phyloP scores from a whole-genome alignment of 306 rosid species.

The Fragaria nilgerrensis region DNA sequence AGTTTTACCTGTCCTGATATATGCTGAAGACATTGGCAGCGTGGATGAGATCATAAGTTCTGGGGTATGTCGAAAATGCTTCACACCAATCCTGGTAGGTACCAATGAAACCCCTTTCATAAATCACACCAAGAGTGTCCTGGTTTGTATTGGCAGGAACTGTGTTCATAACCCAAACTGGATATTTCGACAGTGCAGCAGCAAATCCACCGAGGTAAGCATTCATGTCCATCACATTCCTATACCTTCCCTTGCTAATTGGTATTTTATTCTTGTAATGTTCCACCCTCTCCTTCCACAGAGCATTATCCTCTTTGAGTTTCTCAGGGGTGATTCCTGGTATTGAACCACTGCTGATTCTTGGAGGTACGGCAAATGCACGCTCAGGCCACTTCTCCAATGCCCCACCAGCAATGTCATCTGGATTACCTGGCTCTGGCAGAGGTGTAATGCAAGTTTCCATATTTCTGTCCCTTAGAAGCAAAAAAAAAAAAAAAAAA shows the following conservation, averaged over 20 bases:
- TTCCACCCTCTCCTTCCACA: conserved; percentile 67
- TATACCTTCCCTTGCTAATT: conserved; percentile 54
- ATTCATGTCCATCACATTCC: conserved; percentile 92
- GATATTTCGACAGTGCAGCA: conserved; percentile 56
- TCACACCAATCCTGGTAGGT: conserved; percentile 95
- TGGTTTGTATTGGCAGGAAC: conserved; percentile 64
- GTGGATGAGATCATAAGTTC: conserved; percentile 93
- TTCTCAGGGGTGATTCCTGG: conserved; percentile 53
- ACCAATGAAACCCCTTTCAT: conserved; percentile 85
- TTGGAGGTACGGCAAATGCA: conserved; percentile 70
- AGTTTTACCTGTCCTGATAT: conserved; percentile 77
- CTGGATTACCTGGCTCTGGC: conserved; percentile 53
- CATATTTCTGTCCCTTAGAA: conserved; percentile 63
- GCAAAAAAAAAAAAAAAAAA: not conserved
- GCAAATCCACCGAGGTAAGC: conserved; percentile 90
- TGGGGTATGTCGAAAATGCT: conserved; percentile 91
- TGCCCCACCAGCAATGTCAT: conserved; percentile 70
- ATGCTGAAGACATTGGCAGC: conserved; percentile 71
- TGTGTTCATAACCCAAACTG: conserved; percentile 94
- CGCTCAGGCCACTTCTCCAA: conserved; percentile 92
- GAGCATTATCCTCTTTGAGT: conserved; percentile 56
- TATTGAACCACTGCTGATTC: conserved; percentile 66
- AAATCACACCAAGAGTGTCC: conserved; percentile 79
- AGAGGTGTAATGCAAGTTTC: conserved; percentile 89
- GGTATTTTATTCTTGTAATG: conserved; percentile 61